Percentiles rank a stretch among this genome's conserved stretches.
Evolutionary conservation across 2,329 filamentous ascomycete species (phyloP).

Genomic region (Fusarium scirpi): DNA sequence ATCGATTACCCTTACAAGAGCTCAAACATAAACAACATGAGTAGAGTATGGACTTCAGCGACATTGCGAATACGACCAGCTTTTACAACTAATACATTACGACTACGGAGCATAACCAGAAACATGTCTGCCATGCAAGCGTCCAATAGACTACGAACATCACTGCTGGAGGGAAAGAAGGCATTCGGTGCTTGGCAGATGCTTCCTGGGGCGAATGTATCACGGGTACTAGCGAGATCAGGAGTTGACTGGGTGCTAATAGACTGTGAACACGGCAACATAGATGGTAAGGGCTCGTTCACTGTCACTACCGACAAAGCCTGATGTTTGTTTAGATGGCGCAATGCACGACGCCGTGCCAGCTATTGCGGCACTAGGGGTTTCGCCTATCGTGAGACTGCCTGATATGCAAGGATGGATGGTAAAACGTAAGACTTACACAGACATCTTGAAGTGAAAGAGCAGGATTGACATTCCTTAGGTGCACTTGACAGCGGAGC

Average conservation of each 20-base stretch:
- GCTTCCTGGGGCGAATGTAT: slow-evolving; percentile 70
- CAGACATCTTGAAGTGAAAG: background rate
- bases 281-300: slow-evolving; percentile 56
- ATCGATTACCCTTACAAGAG: slow-evolving; percentile 6
- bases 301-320: background rate
- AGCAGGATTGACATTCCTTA: slow-evolving; percentile 23
- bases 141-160: slow-evolving; percentile 62
- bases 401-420: slow-evolving; percentile 63
- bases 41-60: slow-evolving; percentile 23
- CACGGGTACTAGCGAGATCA: slow-evolving; percentile 68
- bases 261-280: slow-evolving; percentile 66
- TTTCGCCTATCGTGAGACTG: slow-evolving; percentile 61
- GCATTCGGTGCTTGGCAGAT: slow-evolving; percentile 73
- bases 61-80: slow-evolving; percentile 33
- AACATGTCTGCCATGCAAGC: slow-evolving; percentile 54
- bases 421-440: slow-evolving; percentile 55
- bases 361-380: slow-evolving; percentile 61
- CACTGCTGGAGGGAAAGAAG: slow-evolving; percentile 61
- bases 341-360: slow-evolving; percentile 67
- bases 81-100: slow-evolving; percentile 22
- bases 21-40: slow-evolving; percentile 28
- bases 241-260: slow-evolving; percentile 76
- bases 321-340: slow-evolving; percentile 51
- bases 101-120: slow-evolving; percentile 17
- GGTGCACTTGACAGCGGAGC: slow-evolving; percentile 64